phyloP scores from a whole-genome alignment of 805 yeast species.

The Suhomyces prunicola region DNA sequence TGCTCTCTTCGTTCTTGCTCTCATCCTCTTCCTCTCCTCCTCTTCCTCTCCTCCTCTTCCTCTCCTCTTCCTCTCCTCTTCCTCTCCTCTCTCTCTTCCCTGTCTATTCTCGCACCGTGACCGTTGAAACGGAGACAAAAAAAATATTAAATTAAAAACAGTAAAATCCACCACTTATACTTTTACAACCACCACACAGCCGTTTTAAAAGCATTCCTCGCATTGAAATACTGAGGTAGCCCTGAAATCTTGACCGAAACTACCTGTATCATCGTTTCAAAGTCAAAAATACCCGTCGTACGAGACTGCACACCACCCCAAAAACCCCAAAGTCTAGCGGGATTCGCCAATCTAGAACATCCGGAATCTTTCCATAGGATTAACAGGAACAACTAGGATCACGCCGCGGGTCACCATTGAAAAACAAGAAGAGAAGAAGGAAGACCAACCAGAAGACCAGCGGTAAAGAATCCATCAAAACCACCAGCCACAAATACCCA shows the following conservation, averaged over 20 bases:
- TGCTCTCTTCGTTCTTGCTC: too few species aligned
- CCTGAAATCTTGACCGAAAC: background rate
- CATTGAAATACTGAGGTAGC: background rate
- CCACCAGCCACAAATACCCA: background rate
- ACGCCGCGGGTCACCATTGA: background rate
- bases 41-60: background rate
- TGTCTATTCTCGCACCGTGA: slow-evolving; percentile 1
- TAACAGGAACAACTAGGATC: background rate
- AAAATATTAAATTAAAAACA: slow-evolving; percentile 3
- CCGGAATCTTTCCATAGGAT: too few species aligned
- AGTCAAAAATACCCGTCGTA: background rate
- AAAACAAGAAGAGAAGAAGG: background rate
- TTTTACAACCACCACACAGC: background rate
- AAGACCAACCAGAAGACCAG: background rate
- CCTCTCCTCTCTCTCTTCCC: background rate
- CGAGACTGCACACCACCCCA: background rate
- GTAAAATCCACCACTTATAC: background rate
- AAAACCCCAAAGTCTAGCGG: background rate
- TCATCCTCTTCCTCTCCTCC: too few species aligned
- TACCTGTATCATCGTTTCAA: background rate
- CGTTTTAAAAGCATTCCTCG: background rate
- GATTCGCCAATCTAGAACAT: background rate
- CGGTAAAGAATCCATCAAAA: background rate
- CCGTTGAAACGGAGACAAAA: slow-evolving; percentile 4
- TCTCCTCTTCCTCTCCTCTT: background rate